Conservation (phyloP, 2,329 filamentous ascomycete genomes). For the Hypoxylon sp. region DNA sequence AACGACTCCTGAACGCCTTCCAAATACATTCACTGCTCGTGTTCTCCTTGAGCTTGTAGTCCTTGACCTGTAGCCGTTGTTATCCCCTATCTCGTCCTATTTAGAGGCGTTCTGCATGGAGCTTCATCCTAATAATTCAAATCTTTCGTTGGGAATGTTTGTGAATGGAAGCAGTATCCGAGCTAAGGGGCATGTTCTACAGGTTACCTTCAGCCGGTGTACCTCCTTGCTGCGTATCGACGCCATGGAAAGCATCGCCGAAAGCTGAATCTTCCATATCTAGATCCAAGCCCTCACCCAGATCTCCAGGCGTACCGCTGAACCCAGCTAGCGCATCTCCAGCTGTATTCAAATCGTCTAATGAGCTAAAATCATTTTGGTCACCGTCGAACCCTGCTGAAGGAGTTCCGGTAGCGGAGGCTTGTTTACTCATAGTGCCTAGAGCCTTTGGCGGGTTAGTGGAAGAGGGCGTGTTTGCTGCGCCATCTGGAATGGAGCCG, state of each 20-base stretch:
- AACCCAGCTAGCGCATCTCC: constrained; percentile 80
- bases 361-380: constrained; percentile 73
- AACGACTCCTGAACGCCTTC: constrained; percentile 18
- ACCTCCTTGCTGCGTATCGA: constrained; percentile 57
- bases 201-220: constrained; percentile 52
- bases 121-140: not conserved
- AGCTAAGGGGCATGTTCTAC: constrained; percentile 37
- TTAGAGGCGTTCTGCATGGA: not conserved
- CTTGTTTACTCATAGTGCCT: constrained; percentile 55
- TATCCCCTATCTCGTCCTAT: not conserved
- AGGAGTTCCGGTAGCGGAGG: constrained; percentile 63
- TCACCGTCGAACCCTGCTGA: constrained; percentile 64
- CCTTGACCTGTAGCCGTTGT: not conserved
- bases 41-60: not conserved
- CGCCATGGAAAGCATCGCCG: constrained; percentile 84
- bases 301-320: constrained; percentile 67
- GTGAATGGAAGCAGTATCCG: not conserved
- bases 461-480: constrained; percentile 42
- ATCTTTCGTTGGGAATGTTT: not conserved
- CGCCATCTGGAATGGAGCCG: constrained; percentile 61
- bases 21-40: constrained; percentile 1
- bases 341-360: constrained; percentile 78
- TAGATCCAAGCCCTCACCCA: constrained; percentile 71
- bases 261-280: constrained; percentile 83
- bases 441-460: constrained; percentile 46